Evolutionary conservation across 2,329 filamentous ascomycete species (phyloP), one percentile per base, ranked within the genome.

Genomic region (Leptographium radiaticola): DNA sequence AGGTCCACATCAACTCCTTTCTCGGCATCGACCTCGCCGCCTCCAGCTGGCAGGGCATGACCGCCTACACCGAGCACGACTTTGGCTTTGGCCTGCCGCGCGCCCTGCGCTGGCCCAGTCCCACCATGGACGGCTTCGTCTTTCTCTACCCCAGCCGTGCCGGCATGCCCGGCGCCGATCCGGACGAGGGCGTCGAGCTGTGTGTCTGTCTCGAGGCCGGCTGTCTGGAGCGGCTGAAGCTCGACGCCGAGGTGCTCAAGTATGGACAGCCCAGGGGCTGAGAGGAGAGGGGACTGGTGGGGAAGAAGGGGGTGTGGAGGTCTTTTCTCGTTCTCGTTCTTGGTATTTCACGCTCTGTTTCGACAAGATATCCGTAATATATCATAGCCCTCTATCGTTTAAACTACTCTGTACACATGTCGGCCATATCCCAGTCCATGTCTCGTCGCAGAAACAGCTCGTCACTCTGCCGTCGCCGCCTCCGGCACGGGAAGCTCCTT

Each of bases 1-100:
- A 56, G 46, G 49, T 64, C 11, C 51, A 54, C 38, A 53, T 62
- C 46, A 48, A 57, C 40, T 62, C 58, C 16, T 63, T 65, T 42
- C 47, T 64, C 9, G 62, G 62, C 20, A 52, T 63, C 46, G 63
- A 63, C 55, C 55, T 63, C 10, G 60, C 55, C 48, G 62, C 56
- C 16, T 61, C 61, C 16, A 60, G 58, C 55, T 65, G 63, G 63
- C 56, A 53, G 47, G 47, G 34, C 33, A 55, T 54, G 52, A 43
- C 52, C 5, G 9, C 54, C 11, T 56, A 54, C 59, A 60, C 49
- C 51, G 30, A 25, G 9, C 62, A 64, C 52, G 62, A 66, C 52
- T 66, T 66, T 51, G 64, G 64, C 2, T 66, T 66, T 49, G 64
- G 64, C 6, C 15, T 54, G 44, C 63, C 61, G 10, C 25, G 33